Evolutionary conservation across 257 asterid species (phyloP), one percentile per base, ranked within the genome.

Genomic region (Verbena officinalis): DNA sequence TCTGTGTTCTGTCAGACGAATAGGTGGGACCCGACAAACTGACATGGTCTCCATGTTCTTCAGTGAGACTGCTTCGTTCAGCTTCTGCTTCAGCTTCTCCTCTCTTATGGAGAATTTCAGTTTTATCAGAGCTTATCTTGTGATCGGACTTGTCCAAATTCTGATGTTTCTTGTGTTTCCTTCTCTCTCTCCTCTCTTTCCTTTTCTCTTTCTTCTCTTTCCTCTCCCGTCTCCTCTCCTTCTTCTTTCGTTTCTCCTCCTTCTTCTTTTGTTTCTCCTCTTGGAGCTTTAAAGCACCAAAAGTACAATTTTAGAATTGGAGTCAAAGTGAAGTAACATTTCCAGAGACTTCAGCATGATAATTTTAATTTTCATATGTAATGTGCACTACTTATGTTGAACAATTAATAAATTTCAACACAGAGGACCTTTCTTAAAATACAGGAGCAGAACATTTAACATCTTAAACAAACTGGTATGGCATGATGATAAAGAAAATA

Each of bases 241-340:
- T 70, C 74, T 69, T 42, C 53, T 19, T 72, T 46, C 57, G 78
- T 45, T 70, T 73, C 77, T 77, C 78, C 76, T 76, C 73, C 51
- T 72, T 56, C 78, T 16, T 74, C 70, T 53, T 71, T 59, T 67
- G 83, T 30, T 75, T 84, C 60, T 61, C 73, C 68, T 52, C 79
- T 69, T 78, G 89, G 88, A 83, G 87, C 93, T 89, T 86, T 79
- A 82, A 58, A 79, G 84, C 82, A 89, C 91, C 95, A 84, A 62
- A 79, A 42, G 59, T 76, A 75, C 71, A 83, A 19, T 63, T 81
- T 86, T 77, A 86, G 87, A 73, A 63, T 42, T 38, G 59, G n/a
- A 64, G 58, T 62, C 24, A 62, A 21, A 27, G 5, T 75, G 64
- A 64, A 66, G 65, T 64, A 62, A 67, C 68, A 80, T 13, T 68